phyloP scores from a whole-genome alignment of 176 grass and related monocot species.

The Triticum turgidum region DNA sequence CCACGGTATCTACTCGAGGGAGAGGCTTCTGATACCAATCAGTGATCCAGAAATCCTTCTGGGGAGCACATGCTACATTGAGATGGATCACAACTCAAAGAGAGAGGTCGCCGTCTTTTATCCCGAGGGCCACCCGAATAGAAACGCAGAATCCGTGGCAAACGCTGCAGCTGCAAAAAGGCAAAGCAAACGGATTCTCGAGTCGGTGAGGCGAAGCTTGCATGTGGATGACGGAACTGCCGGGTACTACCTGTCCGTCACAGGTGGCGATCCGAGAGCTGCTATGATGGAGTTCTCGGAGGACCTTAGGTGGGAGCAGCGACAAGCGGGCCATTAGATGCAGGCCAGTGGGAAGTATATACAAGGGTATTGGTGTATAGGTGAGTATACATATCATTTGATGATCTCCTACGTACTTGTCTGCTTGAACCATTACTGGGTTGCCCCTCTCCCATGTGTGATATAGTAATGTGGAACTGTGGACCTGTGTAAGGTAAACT shows the following conservation, averaged over 20 bases:
- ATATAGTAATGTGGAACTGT: not conserved
- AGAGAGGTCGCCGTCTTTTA: constrained; percentile 89
- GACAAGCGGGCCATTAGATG: constrained; percentile 27
- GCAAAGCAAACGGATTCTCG: constrained; percentile 56
- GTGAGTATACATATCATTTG: not conserved
- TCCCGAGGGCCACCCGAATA: constrained; percentile 46
- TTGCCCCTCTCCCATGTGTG: not conserved
- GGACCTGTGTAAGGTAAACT: not conserved
- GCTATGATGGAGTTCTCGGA: constrained; percentile 84
- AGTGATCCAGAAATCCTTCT: constrained; percentile 53
- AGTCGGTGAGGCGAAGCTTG: constrained; percentile 74
- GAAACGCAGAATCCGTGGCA: constrained; percentile 18
- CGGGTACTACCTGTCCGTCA: constrained; percentile 71
- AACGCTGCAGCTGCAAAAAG: constrained; percentile 24
- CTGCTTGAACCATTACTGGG: not conserved
- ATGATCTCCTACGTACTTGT: no score
- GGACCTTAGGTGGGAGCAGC: constrained; percentile 84
- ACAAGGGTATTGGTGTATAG: not conserved
- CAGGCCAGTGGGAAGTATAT: not conserved
- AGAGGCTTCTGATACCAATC: constrained; percentile 87
- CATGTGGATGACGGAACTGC: constrained; percentile 86
- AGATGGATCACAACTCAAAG: constrained; percentile 75
- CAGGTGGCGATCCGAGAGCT: constrained; percentile 80
- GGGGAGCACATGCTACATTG: constrained; percentile 83
- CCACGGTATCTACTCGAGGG: constrained; percentile 89